A percentile compares a stretch with the other conserved stretches of the same genome.
phyloP scores from a whole-genome alignment of 768 basidiomycete genomes.

The Paxillus involutus region DNA sequence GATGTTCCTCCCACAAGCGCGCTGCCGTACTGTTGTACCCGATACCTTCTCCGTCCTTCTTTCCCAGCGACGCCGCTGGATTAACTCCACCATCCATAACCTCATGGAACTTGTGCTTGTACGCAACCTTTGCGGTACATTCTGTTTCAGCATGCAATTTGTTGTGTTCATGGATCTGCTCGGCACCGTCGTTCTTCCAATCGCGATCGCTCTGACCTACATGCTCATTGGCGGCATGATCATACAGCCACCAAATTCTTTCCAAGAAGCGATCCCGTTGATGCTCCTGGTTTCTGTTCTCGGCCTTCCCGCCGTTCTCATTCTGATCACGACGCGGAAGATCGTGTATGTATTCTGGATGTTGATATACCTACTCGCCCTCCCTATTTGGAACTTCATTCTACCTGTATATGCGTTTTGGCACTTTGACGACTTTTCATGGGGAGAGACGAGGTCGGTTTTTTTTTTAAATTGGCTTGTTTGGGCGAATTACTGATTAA shows the following conservation, averaged over 20 bases:
- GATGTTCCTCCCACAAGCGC: constrained; percentile 98
- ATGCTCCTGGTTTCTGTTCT: constrained; percentile 87
- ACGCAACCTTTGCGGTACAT: constrained; percentile 95
- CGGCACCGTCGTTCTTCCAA: constrained; percentile 89
- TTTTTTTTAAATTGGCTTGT: neutral
- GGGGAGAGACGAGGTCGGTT: constrained; percentile 94
- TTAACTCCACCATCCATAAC: constrained; percentile 99
- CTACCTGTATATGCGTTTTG: constrained; percentile 96
- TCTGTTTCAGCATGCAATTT: constrained; percentile 99
- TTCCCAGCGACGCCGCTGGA: constrained; percentile 98
- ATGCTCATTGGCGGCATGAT: constrained; percentile 81
- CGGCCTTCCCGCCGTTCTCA: constrained; percentile 89
- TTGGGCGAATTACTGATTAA: constrained; percentile 9
- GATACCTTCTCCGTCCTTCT: constrained; percentile 92
- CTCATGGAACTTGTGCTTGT: constrained; percentile 98
- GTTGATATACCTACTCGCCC: constrained; percentile 87
- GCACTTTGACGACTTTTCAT: constrained; percentile 99
- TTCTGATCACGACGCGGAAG: constrained; percentile 92
- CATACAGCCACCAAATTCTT: constrained; percentile 75
- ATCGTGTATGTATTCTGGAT: constrained; percentile 98
- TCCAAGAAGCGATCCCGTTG: constrained; percentile 92
- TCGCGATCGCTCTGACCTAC: constrained; percentile 91
- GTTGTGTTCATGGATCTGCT: constrained; percentile 97
- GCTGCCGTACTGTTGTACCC: constrained; percentile 92
- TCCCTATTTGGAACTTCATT: constrained; percentile 96